Conservation (phyloP, 2,329 filamentous ascomycete genomes). For the Epichloe hybrida region DNA sequence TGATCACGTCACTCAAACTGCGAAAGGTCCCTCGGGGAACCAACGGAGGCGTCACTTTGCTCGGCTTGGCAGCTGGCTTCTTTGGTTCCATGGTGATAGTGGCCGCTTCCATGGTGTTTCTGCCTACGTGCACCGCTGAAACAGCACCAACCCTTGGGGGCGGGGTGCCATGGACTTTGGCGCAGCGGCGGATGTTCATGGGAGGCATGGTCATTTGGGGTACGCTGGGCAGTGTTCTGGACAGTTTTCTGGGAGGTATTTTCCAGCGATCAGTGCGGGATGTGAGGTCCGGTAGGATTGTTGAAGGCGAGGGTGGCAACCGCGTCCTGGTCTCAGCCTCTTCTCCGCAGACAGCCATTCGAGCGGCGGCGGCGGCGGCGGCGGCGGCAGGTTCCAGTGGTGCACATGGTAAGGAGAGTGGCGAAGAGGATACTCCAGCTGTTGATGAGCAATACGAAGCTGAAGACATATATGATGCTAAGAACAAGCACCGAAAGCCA, state of each 20-base stretch:
- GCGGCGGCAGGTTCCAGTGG: not conserved
- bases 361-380: not conserved
- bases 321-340: conserved; percentile 35
- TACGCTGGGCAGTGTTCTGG: conserved; percentile 64
- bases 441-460: conserved; percentile 23
- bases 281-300: conserved; percentile 67
- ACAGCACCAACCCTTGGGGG: conserved; percentile 25
- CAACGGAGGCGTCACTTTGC: conserved; percentile 76
- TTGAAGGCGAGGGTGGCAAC: conserved; percentile 70
- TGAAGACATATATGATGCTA: conserved; percentile 33
- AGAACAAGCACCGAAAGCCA: conserved; percentile 34
- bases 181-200: conserved; percentile 33
- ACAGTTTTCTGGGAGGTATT: conserved; percentile 75
- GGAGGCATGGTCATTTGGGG: conserved; percentile 59
- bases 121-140: conserved; percentile 52
- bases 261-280: conserved; percentile 82
- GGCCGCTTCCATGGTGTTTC: conserved; percentile 47
- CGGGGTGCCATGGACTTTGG: conserved; percentile 33
- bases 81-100: conserved; percentile 62
- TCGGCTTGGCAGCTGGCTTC: conserved; percentile 60
- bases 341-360: not conserved
- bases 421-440: conserved; percentile 19
- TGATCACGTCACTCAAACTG: conserved; percentile 70
- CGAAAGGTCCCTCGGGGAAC: conserved; percentile 78
- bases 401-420: conserved; percentile 30